Evolutionary conservation across 2,329 filamentous ascomycete species (phyloP).

Genomic region (Ceratocystis harringtonii): DNA sequence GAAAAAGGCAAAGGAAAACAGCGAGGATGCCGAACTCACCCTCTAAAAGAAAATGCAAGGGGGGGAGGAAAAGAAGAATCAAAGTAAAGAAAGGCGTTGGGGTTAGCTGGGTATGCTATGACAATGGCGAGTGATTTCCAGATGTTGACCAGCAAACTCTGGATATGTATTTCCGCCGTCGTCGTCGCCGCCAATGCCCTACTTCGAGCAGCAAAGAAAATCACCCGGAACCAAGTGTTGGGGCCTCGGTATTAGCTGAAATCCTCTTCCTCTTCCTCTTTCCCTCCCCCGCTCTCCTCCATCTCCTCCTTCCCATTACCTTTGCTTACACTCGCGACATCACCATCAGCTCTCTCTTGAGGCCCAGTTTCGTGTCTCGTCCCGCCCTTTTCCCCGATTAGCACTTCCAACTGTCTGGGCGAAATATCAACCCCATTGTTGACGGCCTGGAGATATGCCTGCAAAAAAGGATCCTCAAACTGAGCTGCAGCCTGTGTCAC

Average conservation of each 20-base stretch:
- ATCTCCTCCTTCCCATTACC: not conserved
- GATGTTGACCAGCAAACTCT: not conserved
- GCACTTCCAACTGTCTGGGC: slow-evolving; percentile 3
- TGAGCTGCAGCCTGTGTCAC: slow-evolving; percentile 2
- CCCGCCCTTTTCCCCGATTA: not conserved
- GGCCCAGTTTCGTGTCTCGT: not conserved
- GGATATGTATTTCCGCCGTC: not conserved
- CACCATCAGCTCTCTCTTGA: not conserved
- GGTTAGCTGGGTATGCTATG: not conserved
- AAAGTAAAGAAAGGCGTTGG: not conserved
- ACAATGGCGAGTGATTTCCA: not conserved
- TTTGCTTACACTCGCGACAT: not conserved
- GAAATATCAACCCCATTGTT: slow-evolving; percentile 6
- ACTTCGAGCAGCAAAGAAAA: not conserved
- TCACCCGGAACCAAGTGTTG: not conserved
- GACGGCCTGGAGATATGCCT: slow-evolving; percentile 9
- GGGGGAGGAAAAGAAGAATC: not conserved
- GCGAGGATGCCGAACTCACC: not conserved
- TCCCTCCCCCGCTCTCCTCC: not conserved
- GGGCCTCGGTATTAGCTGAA: slow-evolving; percentile 6
- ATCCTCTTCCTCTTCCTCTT: slow-evolving; percentile 11
- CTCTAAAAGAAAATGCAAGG: not conserved
- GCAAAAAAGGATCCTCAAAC: slow-evolving; percentile 3
- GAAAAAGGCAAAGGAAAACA: not conserved
- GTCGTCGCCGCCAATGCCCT: not conserved